These are phyloP conservation scores for Colletotrichum tropicale DNA, from an alignment of 2,329 filamentous ascomycete genomes.

Conservation along the genomic window DNA sequence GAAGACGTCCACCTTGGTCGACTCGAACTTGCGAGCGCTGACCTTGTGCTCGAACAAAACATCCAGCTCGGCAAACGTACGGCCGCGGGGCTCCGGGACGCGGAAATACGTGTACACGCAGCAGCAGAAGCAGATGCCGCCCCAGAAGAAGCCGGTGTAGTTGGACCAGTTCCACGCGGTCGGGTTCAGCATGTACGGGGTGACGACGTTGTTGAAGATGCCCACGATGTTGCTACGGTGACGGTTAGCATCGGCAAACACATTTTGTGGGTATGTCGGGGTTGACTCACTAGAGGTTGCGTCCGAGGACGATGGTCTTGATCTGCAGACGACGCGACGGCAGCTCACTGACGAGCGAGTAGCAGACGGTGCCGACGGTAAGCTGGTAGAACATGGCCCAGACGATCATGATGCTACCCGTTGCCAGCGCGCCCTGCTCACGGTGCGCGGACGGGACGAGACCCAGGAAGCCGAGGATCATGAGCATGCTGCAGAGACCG, in stretches of 20 bases:
- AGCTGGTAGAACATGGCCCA: constrained; percentile 87
- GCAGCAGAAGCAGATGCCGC: constrained; percentile 79
- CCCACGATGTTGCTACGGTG: constrained; percentile 71
- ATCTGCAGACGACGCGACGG: constrained; percentile 84
- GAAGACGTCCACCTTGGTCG: constrained; percentile 61
- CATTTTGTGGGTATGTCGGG: background rate
- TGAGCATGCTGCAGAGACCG: constrained; percentile 75
- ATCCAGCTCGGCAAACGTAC: constrained; percentile 87
- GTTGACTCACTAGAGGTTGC: constrained; percentile 69
- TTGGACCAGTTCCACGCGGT: constrained; percentile 87
- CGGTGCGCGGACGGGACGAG: constrained; percentile 68
- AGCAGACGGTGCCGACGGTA: constrained; percentile 87
- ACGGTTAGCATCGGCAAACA: background rate
- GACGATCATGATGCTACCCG: constrained; percentile 82
- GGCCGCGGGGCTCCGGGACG: constrained; percentile 78
- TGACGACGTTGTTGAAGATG: constrained; percentile 82
- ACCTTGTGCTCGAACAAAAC: constrained; percentile 79
- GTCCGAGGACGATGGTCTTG: constrained; percentile 88
- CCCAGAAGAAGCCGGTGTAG: constrained; percentile 89
- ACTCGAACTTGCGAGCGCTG: constrained; percentile 74
- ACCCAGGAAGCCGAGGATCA: constrained; percentile 84
- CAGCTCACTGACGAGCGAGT: constrained; percentile 85
- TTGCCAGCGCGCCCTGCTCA: constrained; percentile 71
- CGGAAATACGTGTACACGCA: constrained; percentile 83
- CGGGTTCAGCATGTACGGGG: constrained; percentile 93